Percentiles rank a stretch among this genome's conserved stretches.
Conservation (phyloP, 1,284 basidiomycete species). For the Mycosarcoma mackinlayi region DNA sequence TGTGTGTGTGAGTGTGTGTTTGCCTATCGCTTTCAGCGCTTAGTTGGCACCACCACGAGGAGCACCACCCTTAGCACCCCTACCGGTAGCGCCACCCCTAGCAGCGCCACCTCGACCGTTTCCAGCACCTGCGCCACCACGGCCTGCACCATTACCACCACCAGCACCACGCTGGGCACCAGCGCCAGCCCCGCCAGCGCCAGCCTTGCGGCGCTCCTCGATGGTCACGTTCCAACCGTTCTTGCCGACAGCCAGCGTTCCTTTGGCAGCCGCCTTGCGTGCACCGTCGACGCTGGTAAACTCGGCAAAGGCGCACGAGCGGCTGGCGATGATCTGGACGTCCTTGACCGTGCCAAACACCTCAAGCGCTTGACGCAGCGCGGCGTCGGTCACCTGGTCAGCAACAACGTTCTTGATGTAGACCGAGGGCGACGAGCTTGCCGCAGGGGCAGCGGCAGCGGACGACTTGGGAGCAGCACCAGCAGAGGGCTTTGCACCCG, state of each 20-base stretch:
- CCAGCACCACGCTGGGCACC: conserved; percentile 10
- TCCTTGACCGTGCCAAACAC: conserved; percentile 87
- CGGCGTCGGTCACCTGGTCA: conserved; percentile 77
- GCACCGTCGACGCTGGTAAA: conserved; percentile 83
- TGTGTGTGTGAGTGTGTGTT: no score
- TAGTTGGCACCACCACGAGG: conserved; percentile 21
- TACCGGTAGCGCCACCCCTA: conserved; percentile 13
- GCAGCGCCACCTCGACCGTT: conserved; percentile 15
- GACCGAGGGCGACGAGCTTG: conserved; percentile 44
- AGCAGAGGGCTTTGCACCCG: conserved; percentile 65
- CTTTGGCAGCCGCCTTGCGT: conserved; percentile 85
- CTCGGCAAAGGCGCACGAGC: conserved; percentile 95
- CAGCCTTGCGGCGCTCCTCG: conserved; percentile 88
- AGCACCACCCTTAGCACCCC: conserved; percentile 11
- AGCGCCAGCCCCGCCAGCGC: conserved; percentile 74
- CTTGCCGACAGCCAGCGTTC: conserved; percentile 81
- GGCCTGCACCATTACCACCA: conserved; percentile 5
- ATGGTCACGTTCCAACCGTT: conserved; percentile 76
- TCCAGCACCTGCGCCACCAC: conserved; percentile 10
- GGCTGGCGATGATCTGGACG: conserved; percentile 84
- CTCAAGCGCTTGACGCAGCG: conserved; percentile 75
- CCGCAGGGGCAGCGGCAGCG: conserved; percentile 8
- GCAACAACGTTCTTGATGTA: conserved; percentile 75
- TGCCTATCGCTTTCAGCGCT: no score
- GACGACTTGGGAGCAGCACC: conserved; percentile 14